Percentiles rank a stretch among this genome's conserved stretches.
Evolutionary conservation across 202 grass and related monocot species (phyloP).

Genomic region (Eragrostis tef): DNA sequence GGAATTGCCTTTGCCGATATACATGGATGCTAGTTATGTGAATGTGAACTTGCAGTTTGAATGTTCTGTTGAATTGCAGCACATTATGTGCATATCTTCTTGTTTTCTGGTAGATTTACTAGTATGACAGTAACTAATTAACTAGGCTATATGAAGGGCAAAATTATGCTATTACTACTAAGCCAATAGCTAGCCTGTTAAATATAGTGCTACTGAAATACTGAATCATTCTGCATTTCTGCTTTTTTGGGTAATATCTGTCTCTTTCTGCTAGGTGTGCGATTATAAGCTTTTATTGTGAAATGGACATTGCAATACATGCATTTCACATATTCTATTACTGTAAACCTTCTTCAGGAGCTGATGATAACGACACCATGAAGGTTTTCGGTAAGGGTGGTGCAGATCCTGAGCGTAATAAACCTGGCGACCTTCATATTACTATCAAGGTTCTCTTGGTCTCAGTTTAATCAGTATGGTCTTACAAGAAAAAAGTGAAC

Average conservation of each 20-base stretch:
- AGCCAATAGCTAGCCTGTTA: slow-evolving; percentile 14
- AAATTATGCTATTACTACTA: background rate
- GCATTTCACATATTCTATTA: slow-evolving; percentile 31
- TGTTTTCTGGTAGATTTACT: slow-evolving; percentile 14
- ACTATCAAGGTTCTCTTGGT: slow-evolving; percentile 68
- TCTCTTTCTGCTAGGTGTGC: slow-evolving; percentile 19
- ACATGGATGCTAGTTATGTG: slow-evolving; percentile 30
- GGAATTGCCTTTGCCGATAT: slow-evolving; percentile 5
- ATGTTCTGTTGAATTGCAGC: slow-evolving; percentile 30
- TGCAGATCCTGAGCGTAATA: slow-evolving; percentile 75
- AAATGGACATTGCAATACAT: slow-evolving; percentile 16
- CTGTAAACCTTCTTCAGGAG: slow-evolving; percentile 49
- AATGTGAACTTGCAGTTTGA: slow-evolving; percentile 31
- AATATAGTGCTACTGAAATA: slow-evolving; percentile 18
- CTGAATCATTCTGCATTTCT: slow-evolving; percentile 33
- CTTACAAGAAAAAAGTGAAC: background rate
- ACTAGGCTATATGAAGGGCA: slow-evolving; percentile 2
- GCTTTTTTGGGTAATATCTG: slow-evolving; percentile 37
- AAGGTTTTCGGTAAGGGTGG: slow-evolving; percentile 87
- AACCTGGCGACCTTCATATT: slow-evolving; percentile 92
- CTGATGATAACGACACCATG: slow-evolving; percentile 79
- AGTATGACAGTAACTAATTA: background rate
- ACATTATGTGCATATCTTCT: background rate
- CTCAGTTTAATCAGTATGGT: slow-evolving; percentile 37
- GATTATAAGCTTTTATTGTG: slow-evolving; percentile 35